phyloP scores from a whole-genome alignment of 1,284 basidiomycete species.

The Pyrrhoderma noxium region DNA sequence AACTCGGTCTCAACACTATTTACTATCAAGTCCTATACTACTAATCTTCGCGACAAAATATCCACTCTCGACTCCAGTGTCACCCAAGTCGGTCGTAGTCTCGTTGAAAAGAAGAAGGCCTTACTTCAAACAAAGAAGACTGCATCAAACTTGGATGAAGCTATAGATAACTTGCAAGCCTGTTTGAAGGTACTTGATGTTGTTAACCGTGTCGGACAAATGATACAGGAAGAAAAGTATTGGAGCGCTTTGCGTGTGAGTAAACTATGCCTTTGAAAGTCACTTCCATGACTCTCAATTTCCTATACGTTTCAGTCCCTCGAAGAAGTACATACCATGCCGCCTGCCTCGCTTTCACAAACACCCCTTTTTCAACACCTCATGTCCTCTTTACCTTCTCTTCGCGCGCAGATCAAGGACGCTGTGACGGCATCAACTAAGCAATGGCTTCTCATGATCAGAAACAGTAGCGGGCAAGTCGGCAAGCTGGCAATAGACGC shows the following conservation, averaged over 20 bases:
- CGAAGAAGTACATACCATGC: conserved; percentile 89
- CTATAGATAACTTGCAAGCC: conserved; percentile 90
- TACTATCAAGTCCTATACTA: conserved; percentile 86
- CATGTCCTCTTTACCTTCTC: conserved; percentile 84
- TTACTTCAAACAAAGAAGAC: conserved; percentile 89
- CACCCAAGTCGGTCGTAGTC: conserved; percentile 69
- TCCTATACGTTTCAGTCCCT: conserved; percentile 55
- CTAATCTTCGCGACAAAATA: conserved; percentile 75
- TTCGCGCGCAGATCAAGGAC: conserved; percentile 84
- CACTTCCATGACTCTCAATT: conserved; percentile 25
- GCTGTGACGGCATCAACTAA: conserved; percentile 94
- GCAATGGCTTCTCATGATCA: conserved; percentile 93
- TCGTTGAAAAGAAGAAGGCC: conserved; percentile 88
- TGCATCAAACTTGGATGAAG: conserved; percentile 89
- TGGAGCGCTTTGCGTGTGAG: conserved; percentile 92
- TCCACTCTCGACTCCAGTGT: conserved; percentile 63
- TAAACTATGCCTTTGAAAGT: conserved; percentile 30
- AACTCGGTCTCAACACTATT: conserved; percentile 92
- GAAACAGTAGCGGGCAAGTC: conserved; percentile 83
- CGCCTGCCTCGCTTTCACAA: conserved; percentile 83
- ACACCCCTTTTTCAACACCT: conserved; percentile 93
- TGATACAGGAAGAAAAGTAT: conserved; percentile 90
- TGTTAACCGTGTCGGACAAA: conserved; percentile 87
- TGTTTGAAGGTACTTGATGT: conserved; percentile 91
- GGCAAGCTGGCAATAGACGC: conserved; percentile 85